Conservation (phyloP, 1,284 basidiomycete species). For the Laetiporus sulphureus region DNA sequence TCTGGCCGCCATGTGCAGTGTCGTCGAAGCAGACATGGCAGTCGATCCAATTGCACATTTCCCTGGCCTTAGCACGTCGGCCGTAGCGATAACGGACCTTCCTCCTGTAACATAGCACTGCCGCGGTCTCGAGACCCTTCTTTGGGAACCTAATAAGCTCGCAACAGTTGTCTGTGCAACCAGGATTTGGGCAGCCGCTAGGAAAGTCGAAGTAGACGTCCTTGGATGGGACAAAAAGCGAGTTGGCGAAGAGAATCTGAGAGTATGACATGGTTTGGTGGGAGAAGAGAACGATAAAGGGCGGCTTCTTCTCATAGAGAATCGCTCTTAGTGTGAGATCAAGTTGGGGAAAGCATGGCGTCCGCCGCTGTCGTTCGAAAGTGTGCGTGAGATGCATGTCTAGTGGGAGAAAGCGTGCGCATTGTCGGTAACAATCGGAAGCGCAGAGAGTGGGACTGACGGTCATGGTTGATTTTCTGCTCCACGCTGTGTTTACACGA, state of each 20-base stretch:
- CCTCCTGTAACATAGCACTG: conserved; percentile 52
- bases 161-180: conserved; percentile 64
- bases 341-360: conserved; percentile 71
- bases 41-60: conserved; percentile 78
- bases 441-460: conserved; percentile 23
- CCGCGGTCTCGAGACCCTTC: conserved; percentile 50
- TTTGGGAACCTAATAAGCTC: conserved; percentile 74
- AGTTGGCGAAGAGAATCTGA: conserved; percentile 69
- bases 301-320: conserved; percentile 63
- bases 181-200: conserved; percentile 67
- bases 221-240: conserved; percentile 59
- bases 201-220: conserved; percentile 70
- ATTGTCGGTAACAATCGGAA: conserved; percentile 2
- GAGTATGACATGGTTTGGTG: conserved; percentile 73
- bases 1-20: conserved; percentile 6
- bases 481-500: conserved; percentile 60
- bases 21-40: conserved; percentile 57
- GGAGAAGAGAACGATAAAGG: conserved; percentile 68
- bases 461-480: conserved; percentile 57
- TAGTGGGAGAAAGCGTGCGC: conserved; percentile 18
- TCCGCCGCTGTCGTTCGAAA: conserved; percentile 55
- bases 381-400: conserved; percentile 63
- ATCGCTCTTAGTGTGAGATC: conserved; percentile 68
- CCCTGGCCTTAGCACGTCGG: conserved; percentile 39
- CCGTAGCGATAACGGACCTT: conserved; percentile 36